A percentile compares a stretch with the other conserved stretches of the same genome.
Evolutionary conservation across 1,284 basidiomycete species (phyloP).

Genomic region (Trametes sp.): DNA sequence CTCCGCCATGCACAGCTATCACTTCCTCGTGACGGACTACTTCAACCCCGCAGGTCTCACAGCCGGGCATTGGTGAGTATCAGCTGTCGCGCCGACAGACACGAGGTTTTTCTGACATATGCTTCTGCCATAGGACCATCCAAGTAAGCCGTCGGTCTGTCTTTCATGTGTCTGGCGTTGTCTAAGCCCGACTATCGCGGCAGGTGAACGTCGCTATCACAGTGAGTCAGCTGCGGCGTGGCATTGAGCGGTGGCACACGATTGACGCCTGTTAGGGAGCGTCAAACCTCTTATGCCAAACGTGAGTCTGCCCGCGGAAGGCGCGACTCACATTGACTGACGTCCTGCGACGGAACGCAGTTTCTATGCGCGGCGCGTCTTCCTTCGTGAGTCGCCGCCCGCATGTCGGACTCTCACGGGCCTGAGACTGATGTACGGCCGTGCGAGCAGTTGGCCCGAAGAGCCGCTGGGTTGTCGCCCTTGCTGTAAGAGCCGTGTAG

Average conservation of each 20-base stretch:
- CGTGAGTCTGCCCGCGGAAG: neutral
- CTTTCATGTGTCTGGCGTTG: neutral
- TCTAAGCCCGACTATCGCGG: neutral
- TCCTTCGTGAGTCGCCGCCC: neutral
- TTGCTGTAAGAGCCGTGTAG: neutral
- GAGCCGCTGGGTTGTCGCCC: constrained; percentile 10
- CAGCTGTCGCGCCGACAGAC: neutral
- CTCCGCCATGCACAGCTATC: neutral
- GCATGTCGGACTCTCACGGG: neutral
- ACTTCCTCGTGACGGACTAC: constrained; percentile 12
- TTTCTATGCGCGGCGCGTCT: constrained; percentile 14
- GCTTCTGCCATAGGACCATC: neutral
- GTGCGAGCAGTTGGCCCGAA: constrained; percentile 6
- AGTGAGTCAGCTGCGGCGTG: neutral
- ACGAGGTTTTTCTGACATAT: neutral
- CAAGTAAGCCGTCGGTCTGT: neutral
- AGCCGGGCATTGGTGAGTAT: constrained; percentile 6
- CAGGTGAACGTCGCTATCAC: constrained; percentile 9
- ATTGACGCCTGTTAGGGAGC: constrained; percentile 2
- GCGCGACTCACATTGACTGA: neutral
- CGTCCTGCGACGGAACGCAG: neutral
- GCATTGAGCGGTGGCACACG: neutral
- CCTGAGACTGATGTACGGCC: neutral
- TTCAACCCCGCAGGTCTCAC: constrained; percentile 4
- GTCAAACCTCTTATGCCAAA: constrained; percentile 10